Base-by-base conservation (phyloP, 1,139 yeast species). In the Geotrichum klebahnii region DNA sequence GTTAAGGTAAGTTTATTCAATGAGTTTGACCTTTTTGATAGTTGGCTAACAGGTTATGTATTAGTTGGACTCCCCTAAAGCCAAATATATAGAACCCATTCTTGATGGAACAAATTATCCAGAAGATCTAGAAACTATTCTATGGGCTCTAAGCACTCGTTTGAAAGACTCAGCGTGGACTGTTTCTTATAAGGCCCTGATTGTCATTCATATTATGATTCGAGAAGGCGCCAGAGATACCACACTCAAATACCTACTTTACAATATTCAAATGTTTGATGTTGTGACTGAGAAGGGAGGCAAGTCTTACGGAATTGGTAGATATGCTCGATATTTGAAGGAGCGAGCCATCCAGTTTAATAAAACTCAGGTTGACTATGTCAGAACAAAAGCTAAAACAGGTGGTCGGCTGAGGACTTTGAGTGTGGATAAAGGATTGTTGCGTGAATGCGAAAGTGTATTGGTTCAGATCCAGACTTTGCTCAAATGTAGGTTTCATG, bases 41-140 rank as follows among this genome's bases (percentile, higher is more conserved):
- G 16, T 46, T 10, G 38, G 23, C 5, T 23, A 34, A 12, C 38
- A 2, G 28, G 8, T 14, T 32, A 23, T 22, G 33, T 26, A 5
- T 26, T 78, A 81, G 77, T 80, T 89, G 71, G 97, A 98, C n/a
- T 96, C 97, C 23, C 98, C 98, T n/a, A 92, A 92, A 70, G 84
- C 95, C 40, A 92, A 94, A 66, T 94, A 92, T 65, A 83, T 90
- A 51, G 96, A 89, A 68, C 97, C 97, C 1, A 87, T 92, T 52
- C 75, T 92, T 45, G 77, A 84, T 73, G 84, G 95, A 3, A 87
- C 97, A 0, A 68, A 78, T 14, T 71, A 73, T 24, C 68, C 71
- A 29, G 82, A 78, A 33, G 82, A 84, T 58, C 80, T 90, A 61
- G 75, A 76, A 51, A 78, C 82, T 16, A 82, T 89, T 34, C 82